Conservation (phyloP, 2,329 filamentous ascomycete genomes). For the Ceratocystis cacaofunesta region DNA sequence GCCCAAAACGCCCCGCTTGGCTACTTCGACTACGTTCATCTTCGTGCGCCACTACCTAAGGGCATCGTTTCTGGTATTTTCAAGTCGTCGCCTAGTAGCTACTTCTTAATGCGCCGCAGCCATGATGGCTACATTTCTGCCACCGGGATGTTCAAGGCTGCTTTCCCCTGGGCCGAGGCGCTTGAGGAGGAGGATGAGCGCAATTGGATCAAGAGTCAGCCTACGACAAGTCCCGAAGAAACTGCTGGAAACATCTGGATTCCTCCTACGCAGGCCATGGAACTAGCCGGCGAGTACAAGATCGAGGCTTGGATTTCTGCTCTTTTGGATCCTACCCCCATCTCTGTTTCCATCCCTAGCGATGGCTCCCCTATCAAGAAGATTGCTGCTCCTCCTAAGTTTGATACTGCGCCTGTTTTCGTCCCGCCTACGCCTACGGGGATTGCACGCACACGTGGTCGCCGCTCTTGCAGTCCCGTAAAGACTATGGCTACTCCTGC, state of each 20-base stretch:
- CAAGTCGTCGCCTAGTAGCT: slow-evolving; percentile 73
- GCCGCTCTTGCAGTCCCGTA: slow-evolving; percentile 42
- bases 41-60: slow-evolving; percentile 82
- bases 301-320: slow-evolving; percentile 80
- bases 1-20: slow-evolving; percentile 62
- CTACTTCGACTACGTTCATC: slow-evolving; percentile 88
- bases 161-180: slow-evolving; percentile 62
- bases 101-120: slow-evolving; percentile 90
- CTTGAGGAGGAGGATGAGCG: slow-evolving; percentile 63
- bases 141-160: slow-evolving; percentile 85
- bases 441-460: slow-evolving; percentile 32
- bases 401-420: slow-evolving; percentile 37
- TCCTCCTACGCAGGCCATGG: slow-evolving; percentile 63
- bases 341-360: slow-evolving; percentile 39
- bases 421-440: slow-evolving; percentile 36
- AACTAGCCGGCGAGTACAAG: slow-evolving; percentile 72
- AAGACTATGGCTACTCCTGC: slow-evolving; percentile 37
- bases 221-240: slow-evolving; percentile 74
- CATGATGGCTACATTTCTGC: slow-evolving; percentile 72
- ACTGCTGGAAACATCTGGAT: slow-evolving; percentile 97
- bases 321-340: slow-evolving; percentile 77
- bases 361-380: slow-evolving; percentile 55
- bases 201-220: slow-evolving; percentile 68
- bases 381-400: slow-evolving; percentile 71
- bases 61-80: slow-evolving; percentile 90